Base-by-base conservation (phyloP, 176 grass and related monocot species). In the Hyparrhenia diplandra region DNA sequence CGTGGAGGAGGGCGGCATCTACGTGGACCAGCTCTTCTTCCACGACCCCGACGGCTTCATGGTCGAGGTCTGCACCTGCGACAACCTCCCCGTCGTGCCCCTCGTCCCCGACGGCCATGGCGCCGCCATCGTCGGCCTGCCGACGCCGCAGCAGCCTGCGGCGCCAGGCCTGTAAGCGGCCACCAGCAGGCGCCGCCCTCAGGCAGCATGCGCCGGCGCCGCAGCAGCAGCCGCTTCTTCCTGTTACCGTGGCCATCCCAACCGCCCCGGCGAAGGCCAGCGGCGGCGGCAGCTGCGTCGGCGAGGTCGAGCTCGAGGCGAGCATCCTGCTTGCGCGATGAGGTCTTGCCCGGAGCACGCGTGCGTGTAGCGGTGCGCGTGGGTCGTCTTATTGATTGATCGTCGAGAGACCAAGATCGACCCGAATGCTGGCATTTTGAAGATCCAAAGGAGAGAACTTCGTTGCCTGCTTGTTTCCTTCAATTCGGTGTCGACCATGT, bases 31-130 rank as follows among this genome's bases (percentile, higher is more conserved):
- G 83, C 40, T 97, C 82, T 97, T 97, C 87, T 97, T 97, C 87
- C 94, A 97, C 69, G 94, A 97, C 61, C 94, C 94, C n/a, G 94
- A 97, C 65, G 89, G 94, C 39, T 94, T 91, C 87, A 97, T 97
- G 94, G 81, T 97, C 80, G 94, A 97, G 82, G 82, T 97, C 67
- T 97, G 94, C 89, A 91, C 90, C 42, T 97, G 94, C 64, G 91
- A 97, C 69, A 94, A 91, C 71, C 77, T 97, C 37, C 94, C 94
- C 28, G 51, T 93, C 29, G 60, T 97, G 47, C 89, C 94, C 17
- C 86, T 97, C 20, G 62, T 52, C 6, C 85, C 76, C 72, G 87
- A 58, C 31, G 84, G 27, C 42, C 49, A 18, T n/a, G n/a, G n/a
- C 37, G 8, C 7, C 51, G 83, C 36, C 74, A 12, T 17, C 37